A percentile compares a stretch with the other conserved stretches of the same genome.
Conservation (phyloP, 1,139 yeast species). For the Cylindricascospora bacillispora region DNA sequence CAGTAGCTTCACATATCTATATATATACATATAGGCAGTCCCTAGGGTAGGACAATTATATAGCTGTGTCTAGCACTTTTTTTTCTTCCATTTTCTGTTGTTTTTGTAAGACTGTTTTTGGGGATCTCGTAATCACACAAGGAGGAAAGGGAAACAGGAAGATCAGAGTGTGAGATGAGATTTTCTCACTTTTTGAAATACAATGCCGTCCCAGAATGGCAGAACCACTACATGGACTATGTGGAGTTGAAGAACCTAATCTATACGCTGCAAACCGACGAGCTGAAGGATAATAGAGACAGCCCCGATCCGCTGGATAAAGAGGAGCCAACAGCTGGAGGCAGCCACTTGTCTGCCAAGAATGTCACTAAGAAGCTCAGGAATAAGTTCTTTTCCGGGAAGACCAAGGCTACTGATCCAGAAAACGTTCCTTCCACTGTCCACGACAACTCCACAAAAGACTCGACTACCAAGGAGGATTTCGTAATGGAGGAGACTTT, state of each 20-base stretch:
- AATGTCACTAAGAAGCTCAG: slow-evolving; percentile 8
- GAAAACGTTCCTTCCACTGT: slow-evolving; percentile 5
- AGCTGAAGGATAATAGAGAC: slow-evolving; percentile 27
- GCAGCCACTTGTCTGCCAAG: slow-evolving; percentile 5
- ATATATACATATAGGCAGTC: too few relatives aligned
- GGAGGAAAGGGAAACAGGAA: too few relatives aligned
- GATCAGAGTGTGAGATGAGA: too few relatives aligned
- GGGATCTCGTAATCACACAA: too few relatives aligned
- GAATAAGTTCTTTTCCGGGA: slow-evolving; percentile 8
- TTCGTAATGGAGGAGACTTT: slow-evolving; percentile 20
- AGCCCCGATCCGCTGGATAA: slow-evolving; percentile 15
- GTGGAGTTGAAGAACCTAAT: slow-evolving; percentile 50
- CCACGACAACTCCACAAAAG: slow-evolving; percentile 4
- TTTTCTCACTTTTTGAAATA: slow-evolving; percentile 61
- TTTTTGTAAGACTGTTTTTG: too few relatives aligned
- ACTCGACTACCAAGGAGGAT: too few relatives aligned
- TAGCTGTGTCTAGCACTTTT: too few relatives aligned
- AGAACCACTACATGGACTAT: slow-evolving; percentile 54
- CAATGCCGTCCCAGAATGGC: slow-evolving; percentile 72
- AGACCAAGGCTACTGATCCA: slow-evolving; percentile 1
- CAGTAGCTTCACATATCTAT: too few relatives aligned
- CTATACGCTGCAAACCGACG: slow-evolving; percentile 51
- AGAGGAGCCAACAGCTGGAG: slow-evolving; percentile 3
- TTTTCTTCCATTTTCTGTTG: too few relatives aligned
- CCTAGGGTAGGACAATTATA: too few relatives aligned